Base-by-base conservation (phyloP, 2,329 filamentous ascomycete genomes). In the Claviceps quebecensis region DNA sequence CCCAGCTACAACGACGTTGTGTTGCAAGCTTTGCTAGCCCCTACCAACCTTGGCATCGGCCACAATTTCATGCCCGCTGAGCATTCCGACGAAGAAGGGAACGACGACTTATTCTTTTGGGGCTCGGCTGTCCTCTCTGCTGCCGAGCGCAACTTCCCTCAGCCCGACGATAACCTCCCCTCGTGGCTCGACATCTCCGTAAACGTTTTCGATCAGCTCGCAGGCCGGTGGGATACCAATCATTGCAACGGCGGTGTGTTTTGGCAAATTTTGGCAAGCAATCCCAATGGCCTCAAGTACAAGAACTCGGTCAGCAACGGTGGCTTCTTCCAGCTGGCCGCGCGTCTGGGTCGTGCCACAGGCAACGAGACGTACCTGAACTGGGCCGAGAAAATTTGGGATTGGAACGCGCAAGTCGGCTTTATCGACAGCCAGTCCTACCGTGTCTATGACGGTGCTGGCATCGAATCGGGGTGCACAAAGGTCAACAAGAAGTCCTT, bases 271-370 rank as follows among this genome's bases (percentile, higher is more conserved):
- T 90, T 83, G 64, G 69, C 76, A 1, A 78, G 77, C 59, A 91
- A 94, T 63, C 70, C 71, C 46, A 81, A 81, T 55, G 88, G 87
- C 14, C 83, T 89, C 63, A 75, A 80, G 60, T 93, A 94, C 76
- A 93, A 90, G 68, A 91, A 91, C 69, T 76, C 81, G 5, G 79
- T 90, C 58, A 83, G 82, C 55, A 93, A 93, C 64, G 87, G 86
- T 43, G 83, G 81, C n/a, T 80, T 93, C 63, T 90, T 94, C 66
- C 84, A 90, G 60, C 74, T 95, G 13, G 82, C 84, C 4, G 86
- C 87, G 1, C 82, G 87, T 17, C 73, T 91, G 14, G 84, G 83
- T 26, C 78, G 83, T 46, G 81, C 79, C 54, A 86, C 83, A 0
- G 80, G 79, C 16, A 83, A 86, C 59, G 64, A 75, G 48, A 83